Evolutionary conservation across 169 alveolate genomes (phyloP).

Genomic region (Cryptosporidium viatorum): DNA sequence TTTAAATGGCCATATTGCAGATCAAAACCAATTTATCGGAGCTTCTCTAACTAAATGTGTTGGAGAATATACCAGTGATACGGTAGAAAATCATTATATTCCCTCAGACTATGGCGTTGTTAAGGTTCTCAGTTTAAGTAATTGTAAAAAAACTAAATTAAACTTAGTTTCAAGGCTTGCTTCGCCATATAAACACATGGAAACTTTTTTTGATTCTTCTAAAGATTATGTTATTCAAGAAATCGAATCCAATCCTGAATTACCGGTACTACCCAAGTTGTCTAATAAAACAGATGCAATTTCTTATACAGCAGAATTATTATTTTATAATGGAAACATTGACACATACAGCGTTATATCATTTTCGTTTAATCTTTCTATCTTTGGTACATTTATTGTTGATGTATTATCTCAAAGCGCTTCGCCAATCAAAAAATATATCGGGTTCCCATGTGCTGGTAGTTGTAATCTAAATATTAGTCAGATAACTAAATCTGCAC

Average conservation of each 20-base stretch:
- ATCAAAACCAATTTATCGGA: conserved; percentile 65
- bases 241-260: conserved; percentile 30
- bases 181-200: conserved; percentile 51
- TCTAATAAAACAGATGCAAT: conserved; percentile 54
- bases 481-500: conserved; percentile 6
- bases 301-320: conserved; percentile 18
- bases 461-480: conserved; percentile 31
- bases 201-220: conserved; percentile 43
- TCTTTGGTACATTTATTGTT: conserved; percentile 35
- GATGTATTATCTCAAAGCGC: conserved; percentile 51
- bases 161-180: conserved; percentile 60
- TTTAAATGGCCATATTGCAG: conserved; percentile 54
- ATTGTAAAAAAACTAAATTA: conserved; percentile 49
- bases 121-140: neutral
- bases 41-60: conserved; percentile 54
- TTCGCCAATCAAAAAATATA: conserved; percentile 49
- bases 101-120: conserved; percentile 52
- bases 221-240: conserved; percentile 21
- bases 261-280: conserved; percentile 45
- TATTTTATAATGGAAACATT: conserved; percentile 51
- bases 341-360: conserved; percentile 46
- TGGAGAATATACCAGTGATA: conserved; percentile 15
- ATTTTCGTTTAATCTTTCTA: conserved; percentile 29
- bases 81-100: conserved; percentile 1
- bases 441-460: conserved; percentile 57